Conservation (phyloP, 768 basidiomycete genomes). For the Macrolepiota dolichaula region DNA sequence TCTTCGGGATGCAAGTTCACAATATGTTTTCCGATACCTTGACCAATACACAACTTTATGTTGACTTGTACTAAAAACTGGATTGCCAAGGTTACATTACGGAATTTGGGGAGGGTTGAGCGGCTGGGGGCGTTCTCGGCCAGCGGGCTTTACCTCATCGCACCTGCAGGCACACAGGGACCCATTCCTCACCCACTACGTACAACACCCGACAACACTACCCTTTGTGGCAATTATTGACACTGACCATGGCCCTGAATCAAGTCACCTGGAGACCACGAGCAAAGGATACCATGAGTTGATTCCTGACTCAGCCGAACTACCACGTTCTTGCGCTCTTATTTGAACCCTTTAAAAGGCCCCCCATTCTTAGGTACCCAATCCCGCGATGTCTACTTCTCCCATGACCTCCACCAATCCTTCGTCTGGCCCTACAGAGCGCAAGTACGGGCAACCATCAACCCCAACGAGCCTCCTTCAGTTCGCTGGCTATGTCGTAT, state of each 20-base stretch:
- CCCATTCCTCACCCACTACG: not conserved
- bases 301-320: slow-evolving; percentile 7
- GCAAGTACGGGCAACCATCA: not conserved
- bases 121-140: not conserved
- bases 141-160: not conserved
- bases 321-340: not conserved
- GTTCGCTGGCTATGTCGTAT: slow-evolving; percentile 3
- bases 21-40: not conserved
- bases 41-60: not conserved
- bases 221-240: not conserved
- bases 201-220: not conserved
- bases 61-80: not conserved
- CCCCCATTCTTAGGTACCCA: not conserved
- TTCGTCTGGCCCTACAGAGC: not conserved
- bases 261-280: slow-evolving; percentile 1
- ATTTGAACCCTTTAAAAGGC: not conserved
- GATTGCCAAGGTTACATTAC: not conserved
- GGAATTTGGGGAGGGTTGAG: not conserved
- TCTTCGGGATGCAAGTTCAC: not conserved
- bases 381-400: not conserved
- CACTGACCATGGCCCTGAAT: not conserved
- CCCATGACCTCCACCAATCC: not conserved
- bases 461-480: slow-evolving; percentile 5
- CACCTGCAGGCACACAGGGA: not conserved
- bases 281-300: not conserved